Evolutionary conservation across 176 grass and related monocot species (phyloP), one percentile per base, ranked within the genome.

Genomic region (Zizania latifolia): DNA sequence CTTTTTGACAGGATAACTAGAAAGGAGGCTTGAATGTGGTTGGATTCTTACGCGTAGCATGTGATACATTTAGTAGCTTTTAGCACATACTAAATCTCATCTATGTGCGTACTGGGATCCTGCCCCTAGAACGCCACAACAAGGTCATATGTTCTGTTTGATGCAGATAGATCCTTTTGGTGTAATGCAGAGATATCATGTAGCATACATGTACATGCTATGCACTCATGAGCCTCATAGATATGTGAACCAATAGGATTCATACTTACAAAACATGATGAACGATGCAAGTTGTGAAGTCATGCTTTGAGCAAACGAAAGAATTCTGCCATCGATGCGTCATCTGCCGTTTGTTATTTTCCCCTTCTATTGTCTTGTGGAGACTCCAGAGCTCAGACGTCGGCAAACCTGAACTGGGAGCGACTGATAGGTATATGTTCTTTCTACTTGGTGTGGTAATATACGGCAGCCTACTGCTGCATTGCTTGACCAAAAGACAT

Each of bases 1-100:
- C 65, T 87, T 14, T 56, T 76, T 70, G 16, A 79, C 89, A 99
- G 95, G 87, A 95, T 99, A 88, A 85, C 96, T 8, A 92, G 96
- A 58, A 99, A 99, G 70, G 92, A 99, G 82, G 92, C 96, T 58
- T 99, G 76, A 90, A 44, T 30, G 9, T 57, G 71, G 55, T 15
- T 81, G 55, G 62, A 14, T 38, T 35, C 29, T 19, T 71, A 48
- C 22, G 9, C 22, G 9, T 62, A 50, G 21, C 56, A 38, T 27
- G 14, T 22, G 11, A 82, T 27, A 62, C 51, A 33, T 61, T 33
- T 62, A 11, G 63, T 66, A 76, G 46, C 32, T 34, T 10, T 10
- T 36, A 23, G 48, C 59, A n/a, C 22, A 23, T 44, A 23, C 37
- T 62, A 40, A 68, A 34, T n/a, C 16, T 43, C 13, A 12, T 45